Base-by-base conservation (phyloP, 768 basidiomycete genomes). In the Trametes maxima region DNA sequence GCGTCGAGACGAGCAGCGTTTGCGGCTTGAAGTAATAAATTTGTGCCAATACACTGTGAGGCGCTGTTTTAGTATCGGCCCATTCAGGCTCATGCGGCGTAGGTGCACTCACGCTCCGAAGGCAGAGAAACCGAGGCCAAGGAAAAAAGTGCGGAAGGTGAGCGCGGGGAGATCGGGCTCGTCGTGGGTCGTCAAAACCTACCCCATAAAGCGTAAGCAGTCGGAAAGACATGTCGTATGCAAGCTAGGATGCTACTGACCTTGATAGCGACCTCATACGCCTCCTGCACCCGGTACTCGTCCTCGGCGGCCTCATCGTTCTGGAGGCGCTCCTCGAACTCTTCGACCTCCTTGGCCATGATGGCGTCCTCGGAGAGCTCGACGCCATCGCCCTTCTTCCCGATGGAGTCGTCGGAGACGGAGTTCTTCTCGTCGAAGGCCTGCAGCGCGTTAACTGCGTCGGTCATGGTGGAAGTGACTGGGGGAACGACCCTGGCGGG, bases 91-190 rank as follows among this genome's bases (percentile, higher is more conserved):
- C 8, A 35, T 28, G 13, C 6, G 12, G 7, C 17, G 2, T 33
- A 21, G 7, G 0, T 11, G 70, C 4, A 84, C 84, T 42, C 75
- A 77, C 59, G 71, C 71, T 24, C 83, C 83, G 67, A 86, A 86
- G 60, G 82, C 81, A 10, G 82, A 78, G 17, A 85, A 75, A 11
- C 83, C 84, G 16, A 84, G 65, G 39, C 80, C 81, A 1, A 85
- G 75, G 70, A 85, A 78, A 77, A 81, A 80, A 67, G 83, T 80
- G 16, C 85, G 74, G 72, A 86, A 84, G 0, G 84, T 85, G 62
- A 81, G 79, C 0, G 76, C 73, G 0, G 78, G 82, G 36, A 74
- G 68, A 25, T 71, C 70, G 12, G 76, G 74, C 48, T 79, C 78
- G 57, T 79, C 78, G 12, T 69, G 66, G 1, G 69, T 68, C 16